Base-by-base conservation (phyloP, 306 rosid species). In the Casuarina equisetifolia region DNA sequence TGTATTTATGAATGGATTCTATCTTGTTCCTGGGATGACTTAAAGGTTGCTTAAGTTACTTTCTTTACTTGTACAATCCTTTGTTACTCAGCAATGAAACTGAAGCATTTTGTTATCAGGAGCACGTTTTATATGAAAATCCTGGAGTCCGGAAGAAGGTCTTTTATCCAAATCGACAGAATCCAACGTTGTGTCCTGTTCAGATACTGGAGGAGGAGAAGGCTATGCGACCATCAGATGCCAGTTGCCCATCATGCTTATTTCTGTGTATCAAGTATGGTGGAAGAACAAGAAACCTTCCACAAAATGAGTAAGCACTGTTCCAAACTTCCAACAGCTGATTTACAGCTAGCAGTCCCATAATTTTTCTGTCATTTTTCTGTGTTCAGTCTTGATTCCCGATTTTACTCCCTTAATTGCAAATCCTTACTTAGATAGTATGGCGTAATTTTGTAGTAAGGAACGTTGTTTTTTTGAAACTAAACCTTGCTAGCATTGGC, bases 181-280 rank as follows among this genome's bases (percentile, higher is more conserved):
- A 88, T 16, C 89, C 82, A 1, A 82, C 76, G 48, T 74, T 93
- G 62, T 93, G 97, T 76, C 98, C 96, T 36, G 89, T 91, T 81
- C 92, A 82, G 80, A 84, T 91, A 79, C 92, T 93, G 5, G 91
- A 86, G 78, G 96, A 93, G 81, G 98, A 93, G 86, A 91, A 81
- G 72, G 70, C 80, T 64, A 93, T 93, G 98, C 93, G 98, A 55
- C 96, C 97, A 57, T 90, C 84, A 13, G 97, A 90, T 86, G 72
- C 84, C 55, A 82, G 79, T 75, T 91, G 97, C 70, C 98, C 96
- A 75, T 93, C 98, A 54, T 86, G 86, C 86, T 83, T 93, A 71
- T 93, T 93, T 89, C 87, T 93, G 82, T 93, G 98, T 75, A 93
- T 93, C 66, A 93, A 93, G 84, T 93, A 93, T 73, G 97, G 98